Conservation (phyloP, 1,284 basidiomycete genomes). For the Apiotrichum sp. region DNA sequence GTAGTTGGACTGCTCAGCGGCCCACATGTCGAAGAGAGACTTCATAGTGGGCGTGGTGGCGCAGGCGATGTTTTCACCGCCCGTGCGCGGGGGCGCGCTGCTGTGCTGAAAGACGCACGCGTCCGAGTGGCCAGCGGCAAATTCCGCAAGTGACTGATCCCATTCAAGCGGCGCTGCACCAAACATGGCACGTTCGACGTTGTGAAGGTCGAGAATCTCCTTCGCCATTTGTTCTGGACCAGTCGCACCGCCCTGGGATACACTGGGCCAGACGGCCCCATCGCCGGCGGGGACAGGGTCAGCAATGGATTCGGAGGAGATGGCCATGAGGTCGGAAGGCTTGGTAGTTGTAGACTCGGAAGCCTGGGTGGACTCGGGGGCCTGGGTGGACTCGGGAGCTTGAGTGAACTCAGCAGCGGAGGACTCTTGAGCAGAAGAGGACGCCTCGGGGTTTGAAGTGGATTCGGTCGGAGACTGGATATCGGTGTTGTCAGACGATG, state of each 20-base stretch:
- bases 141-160: conserved; percentile 8
- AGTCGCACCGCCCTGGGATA: conserved; percentile 4
- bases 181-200: conserved; percentile 32
- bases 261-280: background rate
- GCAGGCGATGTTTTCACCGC: conserved; percentile 22
- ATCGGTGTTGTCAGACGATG: too few relatives aligned
- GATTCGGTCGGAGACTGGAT: too few relatives aligned
- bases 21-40: conserved; percentile 30
- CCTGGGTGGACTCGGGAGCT: background rate
- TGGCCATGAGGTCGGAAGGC: too few relatives aligned
- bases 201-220: conserved; percentile 29
- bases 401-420: background rate
- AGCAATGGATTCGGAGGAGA: too few relatives aligned
- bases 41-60: conserved; percentile 25
- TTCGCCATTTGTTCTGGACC: conserved; percentile 9
- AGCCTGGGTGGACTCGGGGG: background rate
- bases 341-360: too few relatives aligned
- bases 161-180: conserved; percentile 9
- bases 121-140: conserved; percentile 4
- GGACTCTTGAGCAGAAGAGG: too few relatives aligned
- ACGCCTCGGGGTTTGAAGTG: too few relatives aligned
- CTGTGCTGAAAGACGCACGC: conserved; percentile 5
- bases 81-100: too few relatives aligned
- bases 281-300: too few relatives aligned
- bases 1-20: conserved; percentile 25